A percentile compares a stretch with the other conserved stretches of the same genome.
phyloP scores from a whole-genome alignment of 345 rosid genomes.

The Toxicodendron radicans region DNA sequence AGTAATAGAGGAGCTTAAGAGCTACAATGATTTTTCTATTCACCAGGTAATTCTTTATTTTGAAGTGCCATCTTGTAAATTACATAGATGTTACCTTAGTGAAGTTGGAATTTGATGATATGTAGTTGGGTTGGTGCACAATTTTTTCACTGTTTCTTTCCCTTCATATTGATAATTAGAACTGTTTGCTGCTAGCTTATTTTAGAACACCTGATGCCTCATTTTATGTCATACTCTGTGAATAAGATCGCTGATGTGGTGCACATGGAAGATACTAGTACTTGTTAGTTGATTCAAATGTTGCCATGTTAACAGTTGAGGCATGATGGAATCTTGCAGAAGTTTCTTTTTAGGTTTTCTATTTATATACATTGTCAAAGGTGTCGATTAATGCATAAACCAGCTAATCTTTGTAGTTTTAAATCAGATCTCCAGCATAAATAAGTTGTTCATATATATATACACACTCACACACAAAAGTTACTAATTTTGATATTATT shows the following conservation, averaged over 20 bases:
- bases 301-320: not conserved
- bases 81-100: not conserved
- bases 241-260: not conserved
- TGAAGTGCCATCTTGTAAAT: not conserved
- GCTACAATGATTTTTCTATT: slow-evolving; percentile 82
- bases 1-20: slow-evolving; percentile 79
- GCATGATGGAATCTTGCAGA: not conserved
- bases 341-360: not conserved
- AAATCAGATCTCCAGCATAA: too few species aligned
- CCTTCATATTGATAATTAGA: not conserved
- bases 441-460: too few species aligned
- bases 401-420: too few species aligned
- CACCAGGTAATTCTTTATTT: slow-evolving; percentile 64
- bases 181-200: not conserved
- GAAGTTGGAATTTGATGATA: not conserved
- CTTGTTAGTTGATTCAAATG: not conserved
- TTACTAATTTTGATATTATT: too few species aligned
- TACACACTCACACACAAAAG: too few species aligned
- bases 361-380: too few species aligned
- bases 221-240: not conserved
- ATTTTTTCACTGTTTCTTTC: not conserved
- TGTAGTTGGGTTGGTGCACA: not conserved
- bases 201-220: not conserved
- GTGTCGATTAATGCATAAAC: too few species aligned
- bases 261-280: not conserved